Conservation (phyloP, 2,329 filamentous ascomycete species). For the Apiospora arundinis region DNA sequence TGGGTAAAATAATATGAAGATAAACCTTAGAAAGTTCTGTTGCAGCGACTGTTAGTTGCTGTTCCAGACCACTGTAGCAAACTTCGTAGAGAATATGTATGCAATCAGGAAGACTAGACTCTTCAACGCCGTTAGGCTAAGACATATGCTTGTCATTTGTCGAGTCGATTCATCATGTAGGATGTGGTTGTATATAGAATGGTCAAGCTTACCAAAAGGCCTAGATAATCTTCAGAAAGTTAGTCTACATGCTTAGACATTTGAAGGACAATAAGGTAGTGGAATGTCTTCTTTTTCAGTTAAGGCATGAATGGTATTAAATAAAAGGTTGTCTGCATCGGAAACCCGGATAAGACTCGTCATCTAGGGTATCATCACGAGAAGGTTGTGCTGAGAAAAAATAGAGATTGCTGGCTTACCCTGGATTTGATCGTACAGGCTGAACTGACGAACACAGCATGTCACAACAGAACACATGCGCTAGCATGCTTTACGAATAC, state of each 20-base stretch:
- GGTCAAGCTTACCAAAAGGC: constrained; percentile 1
- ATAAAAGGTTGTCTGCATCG: constrained; percentile 65
- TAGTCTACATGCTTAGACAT: constrained; percentile 7
- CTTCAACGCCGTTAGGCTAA: constrained; percentile 68
- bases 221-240: constrained; percentile 21
- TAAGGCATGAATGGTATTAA: constrained; percentile 67
- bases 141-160: constrained; percentile 98
- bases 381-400: constrained; percentile 35
- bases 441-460: neutral
- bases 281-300: constrained; percentile 46
- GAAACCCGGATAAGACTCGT: constrained; percentile 70
- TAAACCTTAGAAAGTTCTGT: neutral
- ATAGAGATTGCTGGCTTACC: constrained; percentile 27
- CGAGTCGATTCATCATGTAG: constrained; percentile 82
- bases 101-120: constrained; percentile 40
- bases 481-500: constrained; percentile 5
- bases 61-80: constrained; percentile 23
- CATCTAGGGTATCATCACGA: constrained; percentile 62
- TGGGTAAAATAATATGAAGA: no score
- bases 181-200: constrained; percentile 29
- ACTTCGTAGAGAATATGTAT: neutral
- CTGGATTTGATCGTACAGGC: constrained; percentile 19
- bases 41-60: constrained; percentile 38
- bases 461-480: neutral
- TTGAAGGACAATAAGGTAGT: neutral